Evolutionary conservation across 495 filamentous ascomycete species (phyloP).

Genomic region (Penicillium angulare): DNA sequence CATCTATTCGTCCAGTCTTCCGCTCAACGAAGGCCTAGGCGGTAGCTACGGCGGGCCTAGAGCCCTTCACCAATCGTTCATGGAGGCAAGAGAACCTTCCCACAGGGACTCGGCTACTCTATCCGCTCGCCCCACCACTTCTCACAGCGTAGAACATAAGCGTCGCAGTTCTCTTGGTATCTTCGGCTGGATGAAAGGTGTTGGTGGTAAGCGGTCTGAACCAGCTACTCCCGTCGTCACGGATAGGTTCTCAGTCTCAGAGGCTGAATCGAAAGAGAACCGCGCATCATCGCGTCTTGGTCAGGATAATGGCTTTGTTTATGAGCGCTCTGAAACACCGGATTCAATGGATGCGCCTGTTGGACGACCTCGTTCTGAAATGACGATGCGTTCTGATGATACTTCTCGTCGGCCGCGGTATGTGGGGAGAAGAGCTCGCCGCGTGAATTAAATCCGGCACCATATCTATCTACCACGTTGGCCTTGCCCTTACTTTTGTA

Average conservation of each 20-base stretch:
- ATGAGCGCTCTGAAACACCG: conserved; percentile 8
- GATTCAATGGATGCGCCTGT: conserved; percentile 15
- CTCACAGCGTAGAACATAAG: conserved; percentile 35
- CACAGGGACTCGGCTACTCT: conserved; percentile 15
- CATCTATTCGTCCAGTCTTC: conserved; percentile 8
- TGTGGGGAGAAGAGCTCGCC: conserved; percentile 36
- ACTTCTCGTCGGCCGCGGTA: conserved; percentile 34
- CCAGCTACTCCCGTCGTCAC: conserved; percentile 2
- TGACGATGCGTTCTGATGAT: conserved; percentile 20
- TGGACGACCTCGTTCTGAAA: conserved; percentile 15
- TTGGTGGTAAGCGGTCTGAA: conserved; percentile 28
- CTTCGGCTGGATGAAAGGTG: conserved; percentile 46
- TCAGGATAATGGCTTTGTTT: conserved; percentile 7
- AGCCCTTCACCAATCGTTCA: conserved; percentile 31
- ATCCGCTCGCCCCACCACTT: conserved; percentile 27
- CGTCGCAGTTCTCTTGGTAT: conserved; percentile 41
- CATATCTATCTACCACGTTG: neutral
- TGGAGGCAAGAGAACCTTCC: conserved; percentile 12
- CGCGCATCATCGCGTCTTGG: conserved; percentile 13
- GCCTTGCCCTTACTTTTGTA: neutral
- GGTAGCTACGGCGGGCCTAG: neutral
- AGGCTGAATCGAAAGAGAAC: conserved; percentile 6
- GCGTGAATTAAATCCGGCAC: conserved; percentile 3
- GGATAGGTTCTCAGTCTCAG: conserved; percentile 20
- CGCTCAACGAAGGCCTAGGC: conserved; percentile 6